Evolutionary conservation across 2,329 filamentous ascomycete species (phyloP), one percentile per base, ranked within the genome.

Genomic region (Helminthosporium solani): DNA sequence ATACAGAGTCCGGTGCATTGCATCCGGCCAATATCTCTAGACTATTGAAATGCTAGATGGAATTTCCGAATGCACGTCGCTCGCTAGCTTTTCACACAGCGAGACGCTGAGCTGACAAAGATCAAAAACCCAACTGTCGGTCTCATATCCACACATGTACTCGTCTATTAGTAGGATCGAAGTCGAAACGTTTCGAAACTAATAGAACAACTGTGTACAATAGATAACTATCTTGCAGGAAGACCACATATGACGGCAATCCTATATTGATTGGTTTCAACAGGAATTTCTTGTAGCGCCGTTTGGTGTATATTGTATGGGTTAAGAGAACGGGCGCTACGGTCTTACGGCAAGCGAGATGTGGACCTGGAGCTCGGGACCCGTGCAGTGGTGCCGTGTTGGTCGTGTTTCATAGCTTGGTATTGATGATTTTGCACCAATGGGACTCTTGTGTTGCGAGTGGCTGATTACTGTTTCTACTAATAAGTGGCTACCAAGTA

Each of bases 391-490:
- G n/a, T n/a, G n/a, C n/a, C 9, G 8, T 33, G n/a, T 20, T 9
- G 12, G 27, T 16, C 5, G 16, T 15, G 27, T 33, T 44, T 39
- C 42, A 44, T 3, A 39, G 7, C 3, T 11, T 16, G 39, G n/a
- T 21, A 28, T 30, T 21, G 18, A 11, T 41, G 35, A 38, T 41
- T 41, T 41, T 27, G 39, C 39, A 31, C 39, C 39, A 41, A 41
- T 41, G 16, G 19, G 19, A 18, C 3, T 15, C 9, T 11, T 4
- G 9, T 25, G 23, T 25, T 25, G n/a, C n/a, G n/a, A n/a, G n/a
- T n/a, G n/a, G n/a, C n/a, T n/a, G n/a, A n/a, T n/a, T n/a, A n/a
- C n/a, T n/a, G n/a, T n/a, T n/a, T n/a, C n/a, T n/a, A n/a, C n/a
- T n/a, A n/a, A n/a, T n/a, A n/a, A n/a, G n/a, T n/a, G n/a, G n/a